A percentile compares a stretch with the other conserved stretches of the same genome.
phyloP scores from a whole-genome alignment of 2,329 filamentous ascomycete genomes.

The Penicillium freii region DNA sequence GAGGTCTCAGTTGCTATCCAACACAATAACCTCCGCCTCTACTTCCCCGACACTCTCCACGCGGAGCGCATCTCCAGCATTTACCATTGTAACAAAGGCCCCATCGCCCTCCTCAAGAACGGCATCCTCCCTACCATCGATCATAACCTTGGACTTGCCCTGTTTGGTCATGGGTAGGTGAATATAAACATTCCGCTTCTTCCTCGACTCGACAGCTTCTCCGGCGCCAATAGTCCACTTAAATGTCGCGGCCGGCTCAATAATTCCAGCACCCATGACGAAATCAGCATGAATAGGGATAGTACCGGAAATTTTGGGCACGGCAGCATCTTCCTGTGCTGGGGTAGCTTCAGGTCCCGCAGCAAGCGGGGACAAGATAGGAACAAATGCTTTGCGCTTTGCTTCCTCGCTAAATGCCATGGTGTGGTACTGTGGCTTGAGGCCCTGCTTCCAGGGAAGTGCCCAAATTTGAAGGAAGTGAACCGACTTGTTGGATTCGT shows the following conservation, averaged over 20 bases:
- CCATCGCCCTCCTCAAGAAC: constrained; percentile 76
- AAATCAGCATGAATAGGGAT: constrained; percentile 85
- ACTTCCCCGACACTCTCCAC: constrained; percentile 67
- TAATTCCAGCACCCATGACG: constrained; percentile 75
- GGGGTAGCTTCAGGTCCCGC: constrained; percentile 61
- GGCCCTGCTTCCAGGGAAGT: constrained; percentile 69
- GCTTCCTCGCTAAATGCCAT: constrained; percentile 67
- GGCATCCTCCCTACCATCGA: constrained; percentile 65
- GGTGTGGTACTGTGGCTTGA: constrained; percentile 75
- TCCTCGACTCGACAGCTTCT: constrained; percentile 39
- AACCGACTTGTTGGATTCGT: constrained; percentile 68
- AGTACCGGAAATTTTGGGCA: constrained; percentile 61
- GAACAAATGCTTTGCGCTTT: constrained; percentile 69
- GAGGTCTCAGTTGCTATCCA: constrained; percentile 58
- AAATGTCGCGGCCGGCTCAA: constrained; percentile 64
- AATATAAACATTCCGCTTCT: constrained; percentile 69
- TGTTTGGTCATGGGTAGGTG: constrained; percentile 77
- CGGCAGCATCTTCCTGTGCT: constrained; percentile 63
- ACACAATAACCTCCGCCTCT: constrained; percentile 67
- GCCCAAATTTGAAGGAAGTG: constrained; percentile 92
- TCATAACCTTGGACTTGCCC: constrained; percentile 68
- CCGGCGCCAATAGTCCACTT: constrained; percentile 67
- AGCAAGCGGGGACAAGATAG: constrained; percentile 73
- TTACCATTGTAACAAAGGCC: constrained; percentile 67
- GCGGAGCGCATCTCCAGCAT: constrained; percentile 61